A percentile compares a stretch with the other conserved stretches of the same genome.
These are phyloP conservation scores for Exserohilum turcica DNA, from an alignment of 2,329 filamentous ascomycete species.

Conservation along the genomic window DNA sequence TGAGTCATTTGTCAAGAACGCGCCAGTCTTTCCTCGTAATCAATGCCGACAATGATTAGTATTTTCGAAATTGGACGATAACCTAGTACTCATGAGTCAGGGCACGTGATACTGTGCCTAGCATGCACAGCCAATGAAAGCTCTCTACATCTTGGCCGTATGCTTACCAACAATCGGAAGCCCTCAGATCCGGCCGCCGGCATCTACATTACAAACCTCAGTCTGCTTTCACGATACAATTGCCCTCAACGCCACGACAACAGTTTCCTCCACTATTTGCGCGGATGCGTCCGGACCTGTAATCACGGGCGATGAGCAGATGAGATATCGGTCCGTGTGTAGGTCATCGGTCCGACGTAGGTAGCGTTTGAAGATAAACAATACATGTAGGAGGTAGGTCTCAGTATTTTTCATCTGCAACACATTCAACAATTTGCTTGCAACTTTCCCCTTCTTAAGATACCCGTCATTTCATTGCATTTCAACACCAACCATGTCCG, in stretches of 20 bases:
- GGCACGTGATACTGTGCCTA: not conserved
- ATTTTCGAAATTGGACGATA: not conserved
- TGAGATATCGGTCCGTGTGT: slow-evolving; percentile 2
- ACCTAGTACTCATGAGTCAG: not conserved
- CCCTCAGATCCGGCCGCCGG: not conserved
- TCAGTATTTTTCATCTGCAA: not conserved
- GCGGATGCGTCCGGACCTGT: not conserved
- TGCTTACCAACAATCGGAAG: slow-evolving; percentile 8
- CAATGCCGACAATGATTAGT: not conserved
- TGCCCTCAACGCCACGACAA: not conserved
- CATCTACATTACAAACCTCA: slow-evolving; percentile 8
- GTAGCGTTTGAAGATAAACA: not conserved
- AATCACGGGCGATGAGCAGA: not conserved
- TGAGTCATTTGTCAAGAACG: not conserved
- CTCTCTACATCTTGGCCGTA: not conserved
- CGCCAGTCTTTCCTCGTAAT: not conserved
- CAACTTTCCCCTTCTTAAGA: not conserved
- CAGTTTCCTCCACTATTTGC: not conserved
- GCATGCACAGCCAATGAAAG: not conserved
- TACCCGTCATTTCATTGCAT: not conserved
- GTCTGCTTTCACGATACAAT: not conserved
- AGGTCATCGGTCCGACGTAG: not conserved
- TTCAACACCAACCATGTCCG: slow-evolving; percentile 27
- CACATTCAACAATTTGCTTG: not conserved
- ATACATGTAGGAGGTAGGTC: slow-evolving; percentile 6